phyloP scores from a whole-genome alignment of 1,284 basidiomycete species.

The Leccinum variabile region DNA sequence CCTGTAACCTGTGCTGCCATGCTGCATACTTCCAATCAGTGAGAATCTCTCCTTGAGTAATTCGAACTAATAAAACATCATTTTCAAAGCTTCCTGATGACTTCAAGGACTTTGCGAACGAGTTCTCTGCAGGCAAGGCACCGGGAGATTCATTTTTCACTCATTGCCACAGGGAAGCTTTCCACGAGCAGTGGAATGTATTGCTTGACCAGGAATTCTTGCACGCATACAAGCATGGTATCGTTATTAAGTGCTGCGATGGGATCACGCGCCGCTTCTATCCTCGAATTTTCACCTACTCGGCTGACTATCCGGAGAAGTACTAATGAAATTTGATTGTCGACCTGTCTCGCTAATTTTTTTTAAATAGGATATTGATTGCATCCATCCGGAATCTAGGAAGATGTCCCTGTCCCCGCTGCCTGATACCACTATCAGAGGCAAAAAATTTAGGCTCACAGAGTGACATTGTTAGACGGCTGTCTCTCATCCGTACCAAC shows the following conservation, averaged over 20 bases:
- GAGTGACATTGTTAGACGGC: background rate
- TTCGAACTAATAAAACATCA: background rate
- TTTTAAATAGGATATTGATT: background rate
- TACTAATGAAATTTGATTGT: background rate
- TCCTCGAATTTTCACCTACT: background rate
- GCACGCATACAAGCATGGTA: background rate
- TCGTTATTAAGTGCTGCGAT: background rate
- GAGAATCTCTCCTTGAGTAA: background rate
- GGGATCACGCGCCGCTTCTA: background rate
- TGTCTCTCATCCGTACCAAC: background rate
- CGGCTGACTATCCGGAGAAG: background rate
- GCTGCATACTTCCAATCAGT: background rate
- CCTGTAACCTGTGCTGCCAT: background rate
- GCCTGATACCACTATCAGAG: background rate
- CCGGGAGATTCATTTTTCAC: background rate
- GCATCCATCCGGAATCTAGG: background rate
- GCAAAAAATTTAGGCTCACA: background rate
- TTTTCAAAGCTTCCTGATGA: background rate
- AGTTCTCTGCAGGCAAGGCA: no score
- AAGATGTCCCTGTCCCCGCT: background rate
- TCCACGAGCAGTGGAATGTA: background rate
- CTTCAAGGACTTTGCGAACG: background rate
- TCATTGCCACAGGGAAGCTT: background rate
- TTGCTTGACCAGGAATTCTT: background rate
- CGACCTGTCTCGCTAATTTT: background rate